These are phyloP conservation scores for Endocalyx cinctus DNA, from an alignment of 2,329 filamentous ascomycete species.

Conservation along the genomic window DNA sequence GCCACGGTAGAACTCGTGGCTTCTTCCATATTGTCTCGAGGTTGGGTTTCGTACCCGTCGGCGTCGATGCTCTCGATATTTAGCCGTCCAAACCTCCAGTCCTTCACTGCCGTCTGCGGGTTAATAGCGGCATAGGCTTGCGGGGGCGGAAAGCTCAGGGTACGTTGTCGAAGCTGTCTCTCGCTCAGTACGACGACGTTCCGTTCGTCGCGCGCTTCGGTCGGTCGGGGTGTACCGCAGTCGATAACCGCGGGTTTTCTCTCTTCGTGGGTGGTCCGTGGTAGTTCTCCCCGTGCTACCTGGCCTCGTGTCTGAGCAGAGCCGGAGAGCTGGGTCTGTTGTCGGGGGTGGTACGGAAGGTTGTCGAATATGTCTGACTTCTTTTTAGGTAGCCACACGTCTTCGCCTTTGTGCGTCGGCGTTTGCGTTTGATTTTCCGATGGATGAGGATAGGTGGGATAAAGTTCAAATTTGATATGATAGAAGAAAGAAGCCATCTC, in stretches of 20 bases:
- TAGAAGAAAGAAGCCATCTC: conserved; percentile 61
- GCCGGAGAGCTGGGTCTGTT: conserved; percentile 3
- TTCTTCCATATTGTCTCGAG: conserved; percentile 27
- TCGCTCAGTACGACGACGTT: conserved; percentile 36
- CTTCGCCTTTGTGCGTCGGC: conserved; percentile 9
- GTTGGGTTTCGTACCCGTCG: conserved; percentile 29
- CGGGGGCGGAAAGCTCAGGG: conserved; percentile 38
- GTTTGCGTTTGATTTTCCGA: conserved; percentile 6
- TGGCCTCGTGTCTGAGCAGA: too few species aligned
- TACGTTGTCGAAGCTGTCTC: conserved; percentile 33
- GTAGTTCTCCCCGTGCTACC: too few species aligned
- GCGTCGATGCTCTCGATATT: conserved; percentile 79
- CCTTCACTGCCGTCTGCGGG: conserved; percentile 48
- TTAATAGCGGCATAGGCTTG: conserved; percentile 39
- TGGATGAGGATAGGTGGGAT: conserved; percentile 40
- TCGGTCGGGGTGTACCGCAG: conserved; percentile 40
- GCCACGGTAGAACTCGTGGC: conserved; percentile 40
- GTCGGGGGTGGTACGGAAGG: conserved; percentile 46
- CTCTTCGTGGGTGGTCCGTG: conserved; percentile 5
- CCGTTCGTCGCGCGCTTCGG: conserved; percentile 24
- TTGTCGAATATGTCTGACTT: conserved; percentile 50
- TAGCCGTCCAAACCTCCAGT: conserved; percentile 81
- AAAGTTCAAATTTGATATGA: conserved; percentile 63
- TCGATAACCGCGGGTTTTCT: conserved; percentile 38
- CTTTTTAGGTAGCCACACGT: conserved; percentile 47